Conservation (phyloP, 495 filamentous ascomycete genomes). For the Aspergillus bertholletiae region DNA sequence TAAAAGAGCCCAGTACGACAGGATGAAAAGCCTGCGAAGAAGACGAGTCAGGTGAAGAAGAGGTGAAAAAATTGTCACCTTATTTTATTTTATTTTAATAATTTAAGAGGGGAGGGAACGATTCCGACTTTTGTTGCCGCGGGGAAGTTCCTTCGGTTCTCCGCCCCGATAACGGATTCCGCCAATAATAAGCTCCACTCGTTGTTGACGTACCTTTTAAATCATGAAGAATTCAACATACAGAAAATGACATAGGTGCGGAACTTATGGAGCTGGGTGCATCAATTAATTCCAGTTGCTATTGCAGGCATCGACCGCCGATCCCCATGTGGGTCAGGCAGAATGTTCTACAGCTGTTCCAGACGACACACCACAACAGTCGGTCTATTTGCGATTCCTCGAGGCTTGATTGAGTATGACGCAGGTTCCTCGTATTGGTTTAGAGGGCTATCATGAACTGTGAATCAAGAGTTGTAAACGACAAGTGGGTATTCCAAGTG, state of each 20-base stretch:
- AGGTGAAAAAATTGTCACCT: no score
- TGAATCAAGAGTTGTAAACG: background rate
- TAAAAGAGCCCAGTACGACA: no score
- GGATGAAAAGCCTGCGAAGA: background rate
- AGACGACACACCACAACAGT: background rate
- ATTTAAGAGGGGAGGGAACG: background rate
- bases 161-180: background rate
- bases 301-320: background rate
- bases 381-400: background rate
- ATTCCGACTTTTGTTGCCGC: background rate
- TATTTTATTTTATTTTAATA: no score
- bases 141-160: background rate
- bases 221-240: no score
- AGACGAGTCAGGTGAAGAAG: background rate
- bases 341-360: background rate
- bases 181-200: background rate
- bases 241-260: no score
- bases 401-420: background rate
- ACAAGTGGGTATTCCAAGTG: constrained; percentile 4
- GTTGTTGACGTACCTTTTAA: no score
- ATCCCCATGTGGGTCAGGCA: background rate
- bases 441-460: constrained; percentile 1
- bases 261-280: no score
- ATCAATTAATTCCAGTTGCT: background rate
- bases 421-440: background rate